Evolutionary conservation across 2,329 filamentous ascomycete species (phyloP).

Genomic region (Pezicula neosporulosa): DNA sequence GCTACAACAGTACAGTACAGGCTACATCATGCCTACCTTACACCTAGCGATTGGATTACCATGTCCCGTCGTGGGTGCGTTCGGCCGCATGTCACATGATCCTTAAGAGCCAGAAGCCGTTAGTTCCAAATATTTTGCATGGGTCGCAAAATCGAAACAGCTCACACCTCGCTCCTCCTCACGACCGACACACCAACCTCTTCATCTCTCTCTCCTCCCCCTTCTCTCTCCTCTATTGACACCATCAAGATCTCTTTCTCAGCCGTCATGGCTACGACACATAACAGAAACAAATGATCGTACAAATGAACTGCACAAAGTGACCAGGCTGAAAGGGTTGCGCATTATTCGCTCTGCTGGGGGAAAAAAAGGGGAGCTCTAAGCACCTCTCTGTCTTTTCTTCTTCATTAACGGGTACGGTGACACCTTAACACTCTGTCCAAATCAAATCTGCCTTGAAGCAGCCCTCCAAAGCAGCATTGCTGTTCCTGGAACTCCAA

Average conservation of each 20-base stretch:
- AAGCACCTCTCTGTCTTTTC: conserved; percentile 1
- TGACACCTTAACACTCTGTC: conserved; percentile 27
- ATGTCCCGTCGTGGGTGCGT: too few relatives aligned
- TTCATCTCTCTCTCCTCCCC: conserved; percentile 9
- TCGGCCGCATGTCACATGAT: too few relatives aligned
- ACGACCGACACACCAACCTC: conserved; percentile 3
- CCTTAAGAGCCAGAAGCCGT: too few relatives aligned
- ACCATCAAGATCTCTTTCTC: conserved; percentile 9
- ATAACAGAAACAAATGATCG: conserved; percentile 28
- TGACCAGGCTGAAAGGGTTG: conserved; percentile 17
- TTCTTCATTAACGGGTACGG: conserved; percentile 24
- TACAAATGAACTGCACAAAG: conserved; percentile 29
- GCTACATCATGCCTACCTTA: too few relatives aligned
- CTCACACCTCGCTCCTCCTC: conserved; percentile 4
- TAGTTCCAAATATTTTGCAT: too few relatives aligned
- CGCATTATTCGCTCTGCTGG: conserved; percentile 8
- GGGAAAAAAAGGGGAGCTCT: conserved; percentile 11
- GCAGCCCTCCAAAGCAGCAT: background rate
- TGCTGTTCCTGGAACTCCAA: background rate
- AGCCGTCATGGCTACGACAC: conserved; percentile 21
- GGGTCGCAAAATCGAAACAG: background rate
- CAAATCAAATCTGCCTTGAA: conserved; percentile 5
- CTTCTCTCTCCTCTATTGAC: conserved; percentile 11
- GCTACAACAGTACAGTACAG: too few relatives aligned
- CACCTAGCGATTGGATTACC: too few relatives aligned